Conservation (phyloP, 2,329 filamentous ascomycete genomes). For the Cytospora leucostoma region DNA sequence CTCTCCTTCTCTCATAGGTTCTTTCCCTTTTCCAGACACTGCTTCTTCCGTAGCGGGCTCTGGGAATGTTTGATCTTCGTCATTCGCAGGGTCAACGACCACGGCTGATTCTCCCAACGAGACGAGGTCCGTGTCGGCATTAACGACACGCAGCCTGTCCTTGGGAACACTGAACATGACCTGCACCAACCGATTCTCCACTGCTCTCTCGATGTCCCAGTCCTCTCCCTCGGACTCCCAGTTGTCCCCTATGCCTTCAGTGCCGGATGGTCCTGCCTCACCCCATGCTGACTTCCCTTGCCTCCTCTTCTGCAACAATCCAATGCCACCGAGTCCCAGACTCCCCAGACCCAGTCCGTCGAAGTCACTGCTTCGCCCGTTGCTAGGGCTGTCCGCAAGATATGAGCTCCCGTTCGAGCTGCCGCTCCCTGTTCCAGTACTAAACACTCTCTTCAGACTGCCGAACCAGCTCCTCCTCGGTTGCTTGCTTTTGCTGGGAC, state of each 20-base stretch:
- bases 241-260: conserved; percentile 39
- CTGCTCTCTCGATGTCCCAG: conserved; percentile 75
- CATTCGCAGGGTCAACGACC: conserved; percentile 44
- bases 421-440: conserved; percentile 42
- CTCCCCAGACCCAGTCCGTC: conserved; percentile 45
- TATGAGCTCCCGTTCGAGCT: conserved; percentile 28
- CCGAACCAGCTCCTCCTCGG: conserved; percentile 66
- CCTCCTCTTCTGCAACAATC: conserved; percentile 53
- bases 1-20: conserved; percentile 14
- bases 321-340: conserved; percentile 38
- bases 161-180: conserved; percentile 94
- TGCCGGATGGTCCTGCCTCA: conserved; percentile 36
- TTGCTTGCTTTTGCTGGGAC: conserved; percentile 59
- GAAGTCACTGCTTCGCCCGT: conserved; percentile 44
- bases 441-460: conserved; percentile 65
- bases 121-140: conserved; percentile 61
- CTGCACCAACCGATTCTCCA: conserved; percentile 72
- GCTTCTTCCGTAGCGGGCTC: conserved; percentile 4
- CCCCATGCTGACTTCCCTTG: conserved; percentile 56
- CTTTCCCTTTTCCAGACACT: not conserved
- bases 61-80: conserved; percentile 14
- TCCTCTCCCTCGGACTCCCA: conserved; percentile 61
- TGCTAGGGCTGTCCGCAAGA: conserved; percentile 33
- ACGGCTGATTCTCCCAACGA: conserved; percentile 40
- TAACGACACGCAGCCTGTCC: conserved; percentile 85